phyloP scores from a whole-genome alignment of 2,329 filamentous ascomycete species.

The Trichoderma hamatum region DNA sequence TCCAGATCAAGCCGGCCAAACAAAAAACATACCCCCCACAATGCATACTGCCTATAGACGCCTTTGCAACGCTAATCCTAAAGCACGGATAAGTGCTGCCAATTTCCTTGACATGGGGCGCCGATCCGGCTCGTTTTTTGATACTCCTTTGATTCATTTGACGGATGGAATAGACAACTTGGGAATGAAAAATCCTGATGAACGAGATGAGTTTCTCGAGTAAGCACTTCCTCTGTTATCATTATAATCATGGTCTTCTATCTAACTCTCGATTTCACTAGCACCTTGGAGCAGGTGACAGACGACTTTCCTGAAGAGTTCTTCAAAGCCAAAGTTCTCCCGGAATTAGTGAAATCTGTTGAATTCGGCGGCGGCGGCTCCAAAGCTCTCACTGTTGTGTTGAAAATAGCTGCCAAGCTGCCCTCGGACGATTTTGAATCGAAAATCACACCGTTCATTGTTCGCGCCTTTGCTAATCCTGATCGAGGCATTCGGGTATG shows the following conservation, averaged over 20 bases:
- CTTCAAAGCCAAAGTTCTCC: constrained; percentile 95
- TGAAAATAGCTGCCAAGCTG: constrained; percentile 89
- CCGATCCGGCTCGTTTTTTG: constrained; percentile 83
- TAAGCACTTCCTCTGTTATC: constrained; percentile 33
- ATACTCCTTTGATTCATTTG: constrained; percentile 87
- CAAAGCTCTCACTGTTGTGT: constrained; percentile 82
- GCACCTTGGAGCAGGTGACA: constrained; percentile 79
- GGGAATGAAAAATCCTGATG: constrained; percentile 80
- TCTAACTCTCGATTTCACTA: constrained; percentile 43
- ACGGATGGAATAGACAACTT: constrained; percentile 92
- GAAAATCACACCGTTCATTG: constrained; percentile 80
- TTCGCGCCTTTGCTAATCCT: constrained; percentile 86
- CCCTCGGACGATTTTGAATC: constrained; percentile 86
- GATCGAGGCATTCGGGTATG: constrained; percentile 92
- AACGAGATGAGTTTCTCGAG: constrained; percentile 84
- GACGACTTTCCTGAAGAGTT: constrained; percentile 98
- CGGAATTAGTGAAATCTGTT: constrained; percentile 96
- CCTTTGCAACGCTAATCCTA: constrained; percentile 85
- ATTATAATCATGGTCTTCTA: constrained; percentile 42
- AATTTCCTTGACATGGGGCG: constrained; percentile 90
- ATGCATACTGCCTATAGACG: constrained; percentile 94
- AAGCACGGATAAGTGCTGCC: constrained; percentile 78
- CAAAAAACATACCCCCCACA: constrained; percentile 79
- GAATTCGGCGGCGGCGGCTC: constrained; percentile 96
- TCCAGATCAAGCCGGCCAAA: constrained; percentile 78